These are phyloP conservation scores for Macrolepiota fuliginosa DNA, from an alignment of 768 basidiomycete genomes.

Conservation along the genomic window DNA sequence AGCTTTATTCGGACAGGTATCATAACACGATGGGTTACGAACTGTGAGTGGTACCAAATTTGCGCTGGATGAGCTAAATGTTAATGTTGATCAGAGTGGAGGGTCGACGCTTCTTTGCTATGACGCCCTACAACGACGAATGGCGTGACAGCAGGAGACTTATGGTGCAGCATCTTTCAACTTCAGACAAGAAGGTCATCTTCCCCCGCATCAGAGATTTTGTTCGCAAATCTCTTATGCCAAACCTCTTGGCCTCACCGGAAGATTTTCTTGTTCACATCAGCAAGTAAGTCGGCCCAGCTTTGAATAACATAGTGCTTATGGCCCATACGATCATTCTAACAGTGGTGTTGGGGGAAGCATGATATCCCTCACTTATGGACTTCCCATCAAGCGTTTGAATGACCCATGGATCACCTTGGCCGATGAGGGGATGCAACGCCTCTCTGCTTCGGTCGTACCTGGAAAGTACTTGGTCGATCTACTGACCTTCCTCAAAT, in stretches of 20 bases:
- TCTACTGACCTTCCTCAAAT: conserved; percentile 10
- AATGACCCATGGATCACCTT: neutral
- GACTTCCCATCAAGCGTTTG: neutral
- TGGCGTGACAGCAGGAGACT: too few relatives aligned
- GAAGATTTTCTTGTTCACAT: too few relatives aligned
- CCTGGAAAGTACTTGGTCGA: conserved; percentile 3
- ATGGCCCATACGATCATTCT: neutral
- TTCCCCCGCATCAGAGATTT: too few relatives aligned
- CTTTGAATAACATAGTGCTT: neutral
- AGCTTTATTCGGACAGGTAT: neutral
- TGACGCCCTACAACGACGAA: neutral
- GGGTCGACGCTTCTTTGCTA: neutral
- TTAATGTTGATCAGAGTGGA: neutral
- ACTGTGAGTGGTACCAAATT: neutral
- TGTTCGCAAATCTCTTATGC: too few relatives aligned
- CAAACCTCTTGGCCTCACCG: too few relatives aligned
- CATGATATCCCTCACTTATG: neutral
- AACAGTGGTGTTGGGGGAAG: neutral
- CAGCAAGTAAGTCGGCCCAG: neutral
- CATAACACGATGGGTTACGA: neutral
- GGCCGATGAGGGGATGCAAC: neutral
- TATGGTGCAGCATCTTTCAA: too few relatives aligned
- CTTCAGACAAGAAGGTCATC: too few relatives aligned
- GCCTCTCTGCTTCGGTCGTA: neutral
- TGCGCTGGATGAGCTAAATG: neutral